Conservation (phyloP, 352 stramenopile genomes). For the Phytopythium kandeliae region DNA sequence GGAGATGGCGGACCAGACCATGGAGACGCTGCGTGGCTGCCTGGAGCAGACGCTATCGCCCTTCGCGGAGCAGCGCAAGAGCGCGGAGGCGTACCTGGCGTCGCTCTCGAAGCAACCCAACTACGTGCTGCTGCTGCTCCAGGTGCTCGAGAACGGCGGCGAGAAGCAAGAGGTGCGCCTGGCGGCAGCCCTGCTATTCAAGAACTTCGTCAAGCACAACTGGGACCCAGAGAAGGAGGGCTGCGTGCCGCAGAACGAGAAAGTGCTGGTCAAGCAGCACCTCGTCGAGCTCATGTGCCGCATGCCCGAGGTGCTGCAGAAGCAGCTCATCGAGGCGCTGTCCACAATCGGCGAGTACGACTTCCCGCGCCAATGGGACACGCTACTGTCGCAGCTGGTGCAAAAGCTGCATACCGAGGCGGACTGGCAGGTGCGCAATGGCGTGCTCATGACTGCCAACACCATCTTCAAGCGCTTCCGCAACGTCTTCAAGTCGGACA, state of each 20-base stretch:
- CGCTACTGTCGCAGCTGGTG: conserved; percentile 93
- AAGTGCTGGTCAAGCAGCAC: conserved; percentile 94
- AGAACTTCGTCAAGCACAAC: conserved; percentile 98
- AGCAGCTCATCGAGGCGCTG: conserved; percentile 96
- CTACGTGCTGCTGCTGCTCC: conserved; percentile 68
- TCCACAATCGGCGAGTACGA: conserved; percentile 96
- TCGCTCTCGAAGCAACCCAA: conserved; percentile 53
- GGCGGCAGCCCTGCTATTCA: conserved; percentile 89
- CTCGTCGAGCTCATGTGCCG: conserved; percentile 99
- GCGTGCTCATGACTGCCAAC: conserved; percentile 97
- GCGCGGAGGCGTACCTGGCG: conserved; percentile 60
- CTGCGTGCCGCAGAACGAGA: conserved; percentile 81
- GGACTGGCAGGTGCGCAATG: conserved; percentile 92
- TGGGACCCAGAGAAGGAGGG: conserved; percentile 91
- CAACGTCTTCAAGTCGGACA: conserved; percentile 96
- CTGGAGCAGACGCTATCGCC: conserved; percentile 79
- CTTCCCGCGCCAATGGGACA: conserved; percentile 96
- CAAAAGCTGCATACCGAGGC: conserved; percentile 85
- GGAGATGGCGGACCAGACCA: conserved; percentile 56
- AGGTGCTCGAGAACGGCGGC: conserved; percentile 56
- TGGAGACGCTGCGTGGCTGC: conserved; percentile 59
- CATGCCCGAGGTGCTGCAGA: conserved; percentile 90
- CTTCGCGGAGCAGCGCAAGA: conserved; percentile 61
- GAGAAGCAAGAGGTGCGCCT: conserved; percentile 69
- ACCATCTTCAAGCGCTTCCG: conserved; percentile 98